A percentile compares a stretch with the other conserved stretches of the same genome.
phyloP scores from a whole-genome alignment of 371 early-diverging fungal genomes.

The Cladochytrium tenue region DNA sequence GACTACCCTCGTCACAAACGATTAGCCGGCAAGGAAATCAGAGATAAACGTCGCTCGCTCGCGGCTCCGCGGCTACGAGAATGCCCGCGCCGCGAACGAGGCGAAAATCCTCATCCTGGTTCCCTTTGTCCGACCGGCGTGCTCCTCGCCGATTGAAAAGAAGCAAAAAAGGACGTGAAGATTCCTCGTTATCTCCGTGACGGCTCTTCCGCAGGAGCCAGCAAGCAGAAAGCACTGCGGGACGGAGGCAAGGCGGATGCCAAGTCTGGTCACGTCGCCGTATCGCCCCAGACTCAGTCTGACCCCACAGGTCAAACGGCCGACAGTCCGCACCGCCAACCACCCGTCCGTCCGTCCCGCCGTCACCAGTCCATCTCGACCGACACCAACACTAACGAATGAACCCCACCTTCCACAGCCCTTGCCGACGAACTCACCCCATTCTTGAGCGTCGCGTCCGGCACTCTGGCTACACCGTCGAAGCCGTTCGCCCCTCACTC shows the following conservation, averaged over 20 bases:
- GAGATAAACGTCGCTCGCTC: background rate
- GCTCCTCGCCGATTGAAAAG: background rate
- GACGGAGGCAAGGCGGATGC: too few species aligned
- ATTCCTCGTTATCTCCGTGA: background rate
- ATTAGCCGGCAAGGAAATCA: too few species aligned
- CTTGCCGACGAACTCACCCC: constrained; percentile 13
- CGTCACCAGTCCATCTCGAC: constrained; percentile 6
- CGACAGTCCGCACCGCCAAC: background rate
- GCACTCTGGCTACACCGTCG: background rate
- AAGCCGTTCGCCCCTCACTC: background rate
- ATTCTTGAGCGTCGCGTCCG: constrained; percentile 21
- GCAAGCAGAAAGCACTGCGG: background rate
- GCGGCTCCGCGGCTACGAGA: background rate
- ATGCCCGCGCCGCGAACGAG: background rate
- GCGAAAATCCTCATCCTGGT: too few species aligned
- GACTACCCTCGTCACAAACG: background rate
- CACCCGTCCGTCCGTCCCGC: constrained; percentile 2
- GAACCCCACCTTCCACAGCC: too few species aligned
- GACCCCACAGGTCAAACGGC: background rate
- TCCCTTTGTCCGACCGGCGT: background rate
- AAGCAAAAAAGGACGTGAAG: constrained; percentile 1
- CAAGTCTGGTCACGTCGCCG: background rate
- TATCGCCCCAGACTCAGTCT: background rate
- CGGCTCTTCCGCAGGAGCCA: too few species aligned
- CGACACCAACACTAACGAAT: background rate